phyloP scores from a whole-genome alignment of 164 flowering plant genomes.

The Hamamelis virginiana region DNA sequence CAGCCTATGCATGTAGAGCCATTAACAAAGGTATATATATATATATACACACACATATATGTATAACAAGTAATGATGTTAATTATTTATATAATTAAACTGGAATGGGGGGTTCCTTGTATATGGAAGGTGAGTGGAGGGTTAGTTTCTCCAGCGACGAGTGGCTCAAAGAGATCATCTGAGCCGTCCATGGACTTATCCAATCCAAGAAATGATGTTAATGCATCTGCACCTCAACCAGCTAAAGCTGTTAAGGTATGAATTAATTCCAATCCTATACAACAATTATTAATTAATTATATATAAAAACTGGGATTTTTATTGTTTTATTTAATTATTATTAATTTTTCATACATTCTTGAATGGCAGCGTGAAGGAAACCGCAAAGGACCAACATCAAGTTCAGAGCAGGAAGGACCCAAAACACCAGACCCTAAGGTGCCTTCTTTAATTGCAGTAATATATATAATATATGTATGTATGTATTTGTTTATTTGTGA shows the following conservation, averaged over 20 bases:
- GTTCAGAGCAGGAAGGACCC: conserved; percentile 86
- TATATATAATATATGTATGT: too few species aligned
- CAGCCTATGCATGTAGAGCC: conserved; percentile 99
- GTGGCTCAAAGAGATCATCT: conserved; percentile 64
- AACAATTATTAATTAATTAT: neutral
- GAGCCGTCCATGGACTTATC: conserved; percentile 76
- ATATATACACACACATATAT: too few species aligned
- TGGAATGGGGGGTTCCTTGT: conserved; percentile 19
- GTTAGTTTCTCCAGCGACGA: conserved; percentile 44
- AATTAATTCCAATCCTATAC: neutral
- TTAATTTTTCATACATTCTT: neutral
- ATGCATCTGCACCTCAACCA: conserved; percentile 40
- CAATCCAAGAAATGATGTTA: conserved; percentile 44
- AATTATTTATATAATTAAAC: neutral
- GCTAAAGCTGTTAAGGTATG: conserved; percentile 64
- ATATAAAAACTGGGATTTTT: neutral
- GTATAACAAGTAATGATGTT: too few species aligned
- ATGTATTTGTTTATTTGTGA: too few species aligned
- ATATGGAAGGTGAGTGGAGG: conserved; percentile 45
- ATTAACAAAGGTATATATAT: conserved; percentile 39
- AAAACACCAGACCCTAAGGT: conserved; percentile 97
- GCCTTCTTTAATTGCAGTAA: neutral
- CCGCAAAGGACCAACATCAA: conserved; percentile 68
- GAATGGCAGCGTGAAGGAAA: conserved; percentile 67
- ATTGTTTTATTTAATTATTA: neutral